These are phyloP conservation scores for Penicillium flavigenum DNA, from an alignment of 495 filamentous ascomycete species.

Conservation along the genomic window DNA sequence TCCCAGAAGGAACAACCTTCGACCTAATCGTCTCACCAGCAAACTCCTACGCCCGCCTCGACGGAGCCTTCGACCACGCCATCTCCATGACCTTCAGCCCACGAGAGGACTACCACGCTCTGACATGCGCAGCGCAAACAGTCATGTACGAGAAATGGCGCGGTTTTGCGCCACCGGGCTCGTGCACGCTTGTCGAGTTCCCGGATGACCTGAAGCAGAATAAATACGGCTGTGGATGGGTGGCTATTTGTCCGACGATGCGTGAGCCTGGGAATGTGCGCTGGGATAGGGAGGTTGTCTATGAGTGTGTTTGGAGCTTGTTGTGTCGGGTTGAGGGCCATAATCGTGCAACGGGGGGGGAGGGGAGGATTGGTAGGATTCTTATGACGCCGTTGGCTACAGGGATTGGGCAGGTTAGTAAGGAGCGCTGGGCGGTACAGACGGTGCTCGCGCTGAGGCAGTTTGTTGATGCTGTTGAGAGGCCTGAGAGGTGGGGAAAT, in stretches of 20 bases:
- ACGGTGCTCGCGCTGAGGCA: slow-evolving; percentile 50
- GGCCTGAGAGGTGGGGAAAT: slow-evolving; percentile 32
- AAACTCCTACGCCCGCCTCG: slow-evolving; percentile 52
- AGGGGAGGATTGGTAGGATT: slow-evolving; percentile 32
- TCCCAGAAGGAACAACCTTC: slow-evolving; percentile 32
- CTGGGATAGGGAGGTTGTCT: slow-evolving; percentile 56
- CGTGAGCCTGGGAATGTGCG: slow-evolving; percentile 34
- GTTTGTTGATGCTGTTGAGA: slow-evolving; percentile 43
- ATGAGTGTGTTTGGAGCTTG: slow-evolving; percentile 53
- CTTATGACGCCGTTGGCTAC: slow-evolving; percentile 52
- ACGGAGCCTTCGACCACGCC: slow-evolving; percentile 55
- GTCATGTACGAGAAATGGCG: slow-evolving; percentile 46
- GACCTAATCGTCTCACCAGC: slow-evolving; percentile 53
- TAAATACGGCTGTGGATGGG: slow-evolving; percentile 38
- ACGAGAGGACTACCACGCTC: slow-evolving; percentile 42
- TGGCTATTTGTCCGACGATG: slow-evolving; percentile 56
- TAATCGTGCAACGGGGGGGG: slow-evolving; percentile 30
- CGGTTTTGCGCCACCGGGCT: slow-evolving; percentile 50
- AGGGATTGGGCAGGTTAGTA: slow-evolving; percentile 44
- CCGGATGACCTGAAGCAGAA: slow-evolving; percentile 33
- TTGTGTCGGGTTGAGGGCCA: slow-evolving; percentile 45
- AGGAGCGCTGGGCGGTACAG: slow-evolving; percentile 49
- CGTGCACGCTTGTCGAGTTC: slow-evolving; percentile 47
- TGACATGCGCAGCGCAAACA: slow-evolving; percentile 42
- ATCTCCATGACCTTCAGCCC: slow-evolving; percentile 51